Evolutionary conservation across 2,329 filamentous ascomycete species (phyloP).

Genomic region (Stromatinia cepivora): DNA sequence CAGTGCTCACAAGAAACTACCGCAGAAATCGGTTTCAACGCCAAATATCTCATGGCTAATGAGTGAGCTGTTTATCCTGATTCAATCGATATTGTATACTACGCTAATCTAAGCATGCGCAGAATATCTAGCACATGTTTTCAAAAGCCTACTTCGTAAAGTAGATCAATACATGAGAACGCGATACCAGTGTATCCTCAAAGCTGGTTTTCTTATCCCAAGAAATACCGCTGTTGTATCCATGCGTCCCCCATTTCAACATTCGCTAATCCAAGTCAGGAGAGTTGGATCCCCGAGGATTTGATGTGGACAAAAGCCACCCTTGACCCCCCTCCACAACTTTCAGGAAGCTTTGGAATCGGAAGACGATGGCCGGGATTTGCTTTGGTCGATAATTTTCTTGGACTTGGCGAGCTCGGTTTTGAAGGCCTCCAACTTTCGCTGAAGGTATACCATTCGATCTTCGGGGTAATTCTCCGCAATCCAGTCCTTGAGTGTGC

Average conservation of each 20-base stretch:
- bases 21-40: background rate
- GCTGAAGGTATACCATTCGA: background rate
- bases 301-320: background rate
- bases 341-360: background rate
- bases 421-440: background rate
- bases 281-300: background rate
- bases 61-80: background rate
- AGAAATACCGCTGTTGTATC: background rate
- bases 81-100: background rate
- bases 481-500: conserved; percentile 37
- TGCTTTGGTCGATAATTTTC: background rate
- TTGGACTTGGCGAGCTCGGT: too few relatives aligned
- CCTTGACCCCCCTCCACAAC: background rate
- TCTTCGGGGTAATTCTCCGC: conserved; percentile 17
- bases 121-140: background rate
- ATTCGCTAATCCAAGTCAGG: background rate
- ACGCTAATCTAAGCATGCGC: background rate
- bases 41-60: background rate
- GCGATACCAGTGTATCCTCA: too few relatives aligned
- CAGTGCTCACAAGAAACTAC: background rate
- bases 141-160: background rate
- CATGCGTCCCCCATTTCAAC: background rate
- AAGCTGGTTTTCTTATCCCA: background rate
- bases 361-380: background rate
- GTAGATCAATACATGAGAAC: background rate